phyloP scores from a whole-genome alignment of 1,139 yeast species.

The Yamadazyma oceani region DNA sequence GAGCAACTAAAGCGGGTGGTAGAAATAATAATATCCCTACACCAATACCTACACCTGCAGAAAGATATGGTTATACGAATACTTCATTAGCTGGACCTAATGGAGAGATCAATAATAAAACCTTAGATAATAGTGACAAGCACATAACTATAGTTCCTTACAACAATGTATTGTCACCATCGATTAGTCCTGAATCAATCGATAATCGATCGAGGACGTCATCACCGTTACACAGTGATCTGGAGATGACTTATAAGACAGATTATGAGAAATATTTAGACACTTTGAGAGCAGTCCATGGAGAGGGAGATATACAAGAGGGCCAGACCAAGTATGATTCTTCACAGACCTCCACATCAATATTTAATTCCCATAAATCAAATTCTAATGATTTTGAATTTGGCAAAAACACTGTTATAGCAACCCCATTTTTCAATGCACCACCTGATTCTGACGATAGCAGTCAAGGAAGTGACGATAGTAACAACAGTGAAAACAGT shows the following conservation, averaged over 20 bases:
- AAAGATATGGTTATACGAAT: not conserved
- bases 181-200: constrained; percentile 16
- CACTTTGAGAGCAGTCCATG: constrained; percentile 13
- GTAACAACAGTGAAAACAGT: not conserved
- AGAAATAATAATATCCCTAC: constrained; percentile 2
- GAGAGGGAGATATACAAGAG: constrained; percentile 6
- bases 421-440: constrained; percentile 40
- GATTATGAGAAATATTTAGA: constrained; percentile 23
- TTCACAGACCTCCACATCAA: constrained; percentile 14
- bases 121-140: constrained; percentile 5
- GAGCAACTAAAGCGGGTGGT: too few relatives aligned
- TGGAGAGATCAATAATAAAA: constrained; percentile 16
- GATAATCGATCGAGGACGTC: constrained; percentile 2
- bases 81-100: constrained; percentile 6
- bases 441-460: constrained; percentile 40
- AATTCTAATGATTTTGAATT: constrained; percentile 10
- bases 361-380: constrained; percentile 5
- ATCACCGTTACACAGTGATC: constrained; percentile 1
- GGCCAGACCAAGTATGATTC: constrained; percentile 14
- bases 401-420: constrained; percentile 27
- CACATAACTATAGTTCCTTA: constrained; percentile 25
- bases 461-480: constrained; percentile 20
- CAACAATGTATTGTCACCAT: constrained; percentile 20
- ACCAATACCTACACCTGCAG: not conserved
- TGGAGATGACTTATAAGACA: constrained; percentile 5